Conservation (phyloP, 768 basidiomycete species). For the Lactifluus rugatus region DNA sequence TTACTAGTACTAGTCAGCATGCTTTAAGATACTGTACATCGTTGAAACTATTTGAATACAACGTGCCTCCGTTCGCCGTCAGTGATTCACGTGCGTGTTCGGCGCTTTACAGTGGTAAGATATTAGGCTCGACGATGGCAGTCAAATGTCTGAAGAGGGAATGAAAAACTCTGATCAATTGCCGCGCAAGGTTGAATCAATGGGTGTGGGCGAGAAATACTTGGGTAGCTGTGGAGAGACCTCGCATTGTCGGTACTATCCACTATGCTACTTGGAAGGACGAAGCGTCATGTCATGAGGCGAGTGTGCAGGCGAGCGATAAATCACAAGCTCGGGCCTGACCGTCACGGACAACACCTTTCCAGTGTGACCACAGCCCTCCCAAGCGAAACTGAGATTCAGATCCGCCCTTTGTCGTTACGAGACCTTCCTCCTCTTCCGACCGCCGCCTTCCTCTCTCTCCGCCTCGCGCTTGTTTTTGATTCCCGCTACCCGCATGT, state of each 20-base stretch:
- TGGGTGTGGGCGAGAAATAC: not conserved
- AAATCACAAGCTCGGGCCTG: not conserved
- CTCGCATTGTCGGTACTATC: not conserved
- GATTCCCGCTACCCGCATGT: constrained; percentile 61
- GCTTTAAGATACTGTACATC: too few species aligned
- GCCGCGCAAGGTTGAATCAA: not conserved
- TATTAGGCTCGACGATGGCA: too few species aligned
- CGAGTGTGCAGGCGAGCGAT: not conserved
- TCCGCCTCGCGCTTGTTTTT: constrained; percentile 62
- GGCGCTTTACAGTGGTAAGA: too few species aligned
- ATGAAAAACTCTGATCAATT: not conserved
- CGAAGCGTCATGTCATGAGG: not conserved
- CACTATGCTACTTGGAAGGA: not conserved
- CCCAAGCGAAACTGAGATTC: not conserved
- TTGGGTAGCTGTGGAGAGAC: not conserved
- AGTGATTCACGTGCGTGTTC: too few species aligned
- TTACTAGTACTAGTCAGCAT: too few species aligned
- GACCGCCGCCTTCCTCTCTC: constrained; percentile 43
- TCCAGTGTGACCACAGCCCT: not conserved
- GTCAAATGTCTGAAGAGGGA: not conserved
- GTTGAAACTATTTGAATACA: too few species aligned
- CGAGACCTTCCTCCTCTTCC: constrained; percentile 44
- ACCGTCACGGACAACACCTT: not conserved
- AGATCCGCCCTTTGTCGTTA: not conserved
- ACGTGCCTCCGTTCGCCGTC: too few species aligned